Evolutionary conservation across 331 rosid species (phyloP).

Genomic region (Acacia concinna): DNA sequence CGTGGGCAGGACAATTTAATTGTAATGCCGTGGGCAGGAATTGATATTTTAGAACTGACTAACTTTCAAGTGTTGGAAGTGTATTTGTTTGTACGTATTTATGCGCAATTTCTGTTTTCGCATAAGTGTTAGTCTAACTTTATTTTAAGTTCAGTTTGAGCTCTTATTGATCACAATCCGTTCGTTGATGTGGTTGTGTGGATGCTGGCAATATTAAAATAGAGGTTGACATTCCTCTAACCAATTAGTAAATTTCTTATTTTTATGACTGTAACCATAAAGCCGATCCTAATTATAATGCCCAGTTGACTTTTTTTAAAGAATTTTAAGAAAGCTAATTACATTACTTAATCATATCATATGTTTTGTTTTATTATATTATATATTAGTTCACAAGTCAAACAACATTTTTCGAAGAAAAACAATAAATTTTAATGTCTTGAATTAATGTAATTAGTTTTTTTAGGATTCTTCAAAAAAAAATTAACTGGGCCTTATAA

Average conservation of each 20-base stretch:
- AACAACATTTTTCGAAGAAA: too few species aligned
- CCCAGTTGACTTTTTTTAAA: too few species aligned
- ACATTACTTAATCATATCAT: too few species aligned
- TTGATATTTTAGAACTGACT: background rate
- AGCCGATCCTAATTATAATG: too few species aligned
- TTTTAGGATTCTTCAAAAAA: too few species aligned
- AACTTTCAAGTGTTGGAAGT: slow-evolving; percentile 19
- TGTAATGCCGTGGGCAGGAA: background rate
- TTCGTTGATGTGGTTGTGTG: background rate
- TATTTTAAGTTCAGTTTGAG: background rate
- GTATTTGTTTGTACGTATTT: background rate
- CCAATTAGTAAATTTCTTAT: background rate
- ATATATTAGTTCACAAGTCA: too few species aligned
- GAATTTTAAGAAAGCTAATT: too few species aligned
- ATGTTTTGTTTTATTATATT: too few species aligned
- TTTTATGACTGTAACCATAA: background rate
- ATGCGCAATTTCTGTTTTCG: background rate
- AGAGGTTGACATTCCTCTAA: background rate
- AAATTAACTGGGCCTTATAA: too few species aligned
- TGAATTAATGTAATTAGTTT: too few species aligned
- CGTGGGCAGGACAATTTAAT: too few species aligned
- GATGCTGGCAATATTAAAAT: background rate
- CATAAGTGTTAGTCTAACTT: background rate
- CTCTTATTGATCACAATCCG: background rate
- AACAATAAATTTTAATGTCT: too few species aligned